Percentiles rank a stretch among this genome's conserved stretches.
Evolutionary conservation across 139 green algal species (phyloP).

Genomic region (Gonium pectorale): DNA sequence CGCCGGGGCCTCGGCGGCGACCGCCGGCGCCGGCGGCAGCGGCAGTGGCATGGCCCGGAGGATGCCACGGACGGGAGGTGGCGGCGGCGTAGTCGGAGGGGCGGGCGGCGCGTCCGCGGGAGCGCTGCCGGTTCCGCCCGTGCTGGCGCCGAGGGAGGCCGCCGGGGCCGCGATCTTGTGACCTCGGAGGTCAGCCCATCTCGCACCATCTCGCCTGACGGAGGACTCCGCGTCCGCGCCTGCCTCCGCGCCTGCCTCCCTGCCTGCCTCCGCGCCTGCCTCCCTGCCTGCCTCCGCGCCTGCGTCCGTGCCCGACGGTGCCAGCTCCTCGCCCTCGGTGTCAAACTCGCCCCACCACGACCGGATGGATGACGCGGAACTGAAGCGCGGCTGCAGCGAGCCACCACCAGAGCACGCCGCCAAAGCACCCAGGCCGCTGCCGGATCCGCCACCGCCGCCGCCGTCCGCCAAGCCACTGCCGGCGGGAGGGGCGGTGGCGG

Average conservation of each 20-base stretch:
- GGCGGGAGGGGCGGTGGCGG: no score
- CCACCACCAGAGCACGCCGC: no score
- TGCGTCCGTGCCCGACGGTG: no score
- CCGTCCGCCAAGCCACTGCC: no score
- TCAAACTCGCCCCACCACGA: no score
- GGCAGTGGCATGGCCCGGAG: background rate
- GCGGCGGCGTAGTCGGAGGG: background rate
- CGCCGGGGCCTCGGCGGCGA: background rate
- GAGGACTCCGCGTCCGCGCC: background rate
- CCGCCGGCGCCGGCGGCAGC: background rate
- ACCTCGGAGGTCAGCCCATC: background rate
- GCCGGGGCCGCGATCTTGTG: background rate
- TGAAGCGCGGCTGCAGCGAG: no score
- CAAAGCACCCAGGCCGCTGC: no score
- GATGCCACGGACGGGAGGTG: constrained; percentile 4
- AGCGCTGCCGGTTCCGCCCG: background rate
- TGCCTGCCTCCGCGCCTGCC: background rate
- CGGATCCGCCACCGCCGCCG: no score
- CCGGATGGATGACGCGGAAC: no score
- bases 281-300: background rate
- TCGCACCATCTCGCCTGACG: background rate
- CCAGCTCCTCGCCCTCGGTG: no score
- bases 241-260: background rate
- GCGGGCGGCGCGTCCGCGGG: background rate
- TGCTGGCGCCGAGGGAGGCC: background rate